These are phyloP conservation scores for Grosmannia huntii DNA, from an alignment of 2,329 filamentous ascomycete genomes.

Conservation along the genomic window DNA sequence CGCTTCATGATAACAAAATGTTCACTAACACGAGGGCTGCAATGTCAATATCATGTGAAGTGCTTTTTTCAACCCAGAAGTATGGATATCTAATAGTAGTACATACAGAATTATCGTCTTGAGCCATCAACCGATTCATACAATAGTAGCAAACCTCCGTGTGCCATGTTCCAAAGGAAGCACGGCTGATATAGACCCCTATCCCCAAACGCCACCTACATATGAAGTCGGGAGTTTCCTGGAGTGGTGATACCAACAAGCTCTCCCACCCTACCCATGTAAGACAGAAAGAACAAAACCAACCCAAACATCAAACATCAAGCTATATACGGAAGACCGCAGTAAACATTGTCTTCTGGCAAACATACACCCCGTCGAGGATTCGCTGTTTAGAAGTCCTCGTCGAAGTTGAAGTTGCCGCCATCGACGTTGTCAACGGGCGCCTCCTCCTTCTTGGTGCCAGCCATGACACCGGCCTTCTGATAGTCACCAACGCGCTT, in stretches of 20 bases:
- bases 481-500: slow-evolving; percentile 99
- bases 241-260: slow-evolving; percentile 7
- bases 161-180: slow-evolving; percentile 1
- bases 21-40: not conserved
- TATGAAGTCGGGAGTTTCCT: slow-evolving; percentile 2
- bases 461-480: slow-evolving; percentile 97
- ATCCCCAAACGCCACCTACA: slow-evolving; percentile 7
- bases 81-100: slow-evolving; percentile 7
- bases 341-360: not conserved
- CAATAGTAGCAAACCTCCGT: not conserved
- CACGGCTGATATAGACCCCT: slow-evolving; percentile 6
- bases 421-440: slow-evolving; percentile 39
- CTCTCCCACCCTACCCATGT: not conserved
- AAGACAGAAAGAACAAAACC: not conserved
- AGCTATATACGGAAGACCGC: not conserved
- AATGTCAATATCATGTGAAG: not conserved
- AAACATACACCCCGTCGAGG: not conserved
- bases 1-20: no score
- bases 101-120: slow-evolving; percentile 9
- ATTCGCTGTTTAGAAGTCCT: slow-evolving; percentile 67
- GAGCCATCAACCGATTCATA: slow-evolving; percentile 1
- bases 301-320: not conserved
- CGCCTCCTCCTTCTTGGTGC: slow-evolving; percentile 49
- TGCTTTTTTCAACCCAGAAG: not conserved
- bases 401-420: slow-evolving; percentile 85